phyloP scores from a whole-genome alignment of 2,329 filamentous ascomycete genomes.

The Sporothrix humicola region DNA sequence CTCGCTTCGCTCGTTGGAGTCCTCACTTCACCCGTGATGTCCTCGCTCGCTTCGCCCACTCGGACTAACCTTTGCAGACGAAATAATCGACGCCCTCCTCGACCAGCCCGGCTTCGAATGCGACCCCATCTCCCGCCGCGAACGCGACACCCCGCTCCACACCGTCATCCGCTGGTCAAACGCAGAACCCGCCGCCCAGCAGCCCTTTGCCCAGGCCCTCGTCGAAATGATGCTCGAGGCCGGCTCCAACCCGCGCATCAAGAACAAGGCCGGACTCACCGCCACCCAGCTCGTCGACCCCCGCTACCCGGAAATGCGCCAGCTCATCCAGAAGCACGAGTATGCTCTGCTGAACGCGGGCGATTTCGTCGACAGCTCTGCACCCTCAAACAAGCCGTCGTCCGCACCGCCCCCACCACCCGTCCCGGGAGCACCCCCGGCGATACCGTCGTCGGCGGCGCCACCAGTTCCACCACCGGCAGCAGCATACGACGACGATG shows the following conservation, averaged over 20 bases:
- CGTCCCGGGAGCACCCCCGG: conserved; percentile 25
- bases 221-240: conserved; percentile 84
- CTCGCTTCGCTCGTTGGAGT: neutral
- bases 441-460: conserved; percentile 35
- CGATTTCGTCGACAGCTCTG: conserved; percentile 56
- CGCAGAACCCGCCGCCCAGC: conserved; percentile 65
- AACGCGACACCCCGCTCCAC: conserved; percentile 81
- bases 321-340: conserved; percentile 72
- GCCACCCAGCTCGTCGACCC: conserved; percentile 76
- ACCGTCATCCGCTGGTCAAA: conserved; percentile 79
- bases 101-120: conserved; percentile 86
- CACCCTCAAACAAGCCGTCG: conserved; percentile 30
- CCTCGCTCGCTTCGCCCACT: no score
- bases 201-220: conserved; percentile 68
- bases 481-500: conserved; percentile 56
- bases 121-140: conserved; percentile 73
- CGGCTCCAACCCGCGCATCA: conserved; percentile 62
- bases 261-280: conserved; percentile 76
- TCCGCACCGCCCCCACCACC: neutral
- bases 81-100: conserved; percentile 80
- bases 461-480: neutral
- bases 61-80: no score
- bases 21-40: no score
- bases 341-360: conserved; percentile 65
- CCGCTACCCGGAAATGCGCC: conserved; percentile 64